These are phyloP conservation scores for Pholiota adiposa DNA, from an alignment of 1,284 basidiomycete species.

Conservation along the genomic window DNA sequence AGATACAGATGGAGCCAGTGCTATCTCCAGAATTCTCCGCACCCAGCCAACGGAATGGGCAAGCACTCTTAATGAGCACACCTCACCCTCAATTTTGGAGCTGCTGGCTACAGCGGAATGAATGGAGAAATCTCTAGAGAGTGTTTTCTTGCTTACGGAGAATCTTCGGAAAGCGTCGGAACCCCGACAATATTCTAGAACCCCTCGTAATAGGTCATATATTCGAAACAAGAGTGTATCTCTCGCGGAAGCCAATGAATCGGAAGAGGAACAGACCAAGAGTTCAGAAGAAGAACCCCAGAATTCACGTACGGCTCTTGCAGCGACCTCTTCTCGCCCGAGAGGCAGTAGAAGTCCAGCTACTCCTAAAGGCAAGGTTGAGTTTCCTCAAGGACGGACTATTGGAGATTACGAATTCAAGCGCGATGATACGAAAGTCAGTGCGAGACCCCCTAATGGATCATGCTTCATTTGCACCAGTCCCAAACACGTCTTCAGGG, in stretches of 20 bases:
- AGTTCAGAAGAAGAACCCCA: no score
- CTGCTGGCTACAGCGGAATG: not conserved
- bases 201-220: no score
- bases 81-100: not conserved
- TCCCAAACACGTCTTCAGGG: constrained; percentile 4
- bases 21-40: not conserved
- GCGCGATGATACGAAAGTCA: constrained; percentile 5
- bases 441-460: constrained; percentile 3
- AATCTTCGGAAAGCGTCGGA: no score
- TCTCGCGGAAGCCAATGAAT: not conserved
- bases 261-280: not conserved
- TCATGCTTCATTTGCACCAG: constrained; percentile 14
- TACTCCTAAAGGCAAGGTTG: not conserved
- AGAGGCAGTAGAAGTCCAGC: not conserved
- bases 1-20: not conserved
- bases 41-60: constrained; percentile 11
- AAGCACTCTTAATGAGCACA: not conserved
- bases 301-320: not conserved
- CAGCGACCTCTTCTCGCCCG: not conserved
- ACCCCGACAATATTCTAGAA: no score
- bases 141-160: not conserved
- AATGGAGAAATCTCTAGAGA: not conserved
- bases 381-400: constrained; percentile 10
- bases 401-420: not conserved
- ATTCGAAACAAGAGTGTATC: no score